Percentiles rank a stretch among this genome's conserved stretches.
Evolutionary conservation across 192 early-diverging fungal genomes (phyloP).

Genomic region (Geranomyces variabilis): DNA sequence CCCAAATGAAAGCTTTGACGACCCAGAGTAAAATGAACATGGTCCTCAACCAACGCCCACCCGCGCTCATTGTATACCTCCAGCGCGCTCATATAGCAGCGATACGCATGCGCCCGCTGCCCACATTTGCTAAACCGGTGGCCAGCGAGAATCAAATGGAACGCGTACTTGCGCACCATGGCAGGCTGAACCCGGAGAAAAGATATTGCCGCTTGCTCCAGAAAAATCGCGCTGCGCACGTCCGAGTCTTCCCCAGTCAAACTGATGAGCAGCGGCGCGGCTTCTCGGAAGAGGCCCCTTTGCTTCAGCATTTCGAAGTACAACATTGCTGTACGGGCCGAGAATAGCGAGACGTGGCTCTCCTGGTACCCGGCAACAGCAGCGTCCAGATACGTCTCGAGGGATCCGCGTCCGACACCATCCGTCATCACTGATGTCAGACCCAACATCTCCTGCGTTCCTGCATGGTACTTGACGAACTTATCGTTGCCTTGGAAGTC

Average conservation of each 20-base stretch:
- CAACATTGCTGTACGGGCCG: conserved; percentile 72
- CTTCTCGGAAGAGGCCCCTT: conserved; percentile 68
- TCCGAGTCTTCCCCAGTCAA: conserved; percentile 83
- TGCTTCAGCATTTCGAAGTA: conserved; percentile 83
- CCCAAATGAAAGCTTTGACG: conserved; percentile 77
- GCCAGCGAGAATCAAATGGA: conserved; percentile 86
- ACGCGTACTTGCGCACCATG: conserved; percentile 83
- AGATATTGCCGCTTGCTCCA: conserved; percentile 89
- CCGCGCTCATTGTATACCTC: conserved; percentile 58
- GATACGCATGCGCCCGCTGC: conserved; percentile 75
- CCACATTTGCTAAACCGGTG: conserved; percentile 78
- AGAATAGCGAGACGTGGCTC: conserved; percentile 62
- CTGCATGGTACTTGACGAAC: conserved; percentile 49
- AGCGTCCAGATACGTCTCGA: conserved; percentile 37
- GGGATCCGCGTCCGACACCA: conserved; percentile 11
- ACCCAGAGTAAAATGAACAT: conserved; percentile 87
- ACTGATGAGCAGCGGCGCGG: conserved; percentile 58
- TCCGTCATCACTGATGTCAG: conserved; percentile 71
- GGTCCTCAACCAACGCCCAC: conserved; percentile 85
- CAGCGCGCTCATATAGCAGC: conserved; percentile 73
- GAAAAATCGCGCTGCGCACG: conserved; percentile 73
- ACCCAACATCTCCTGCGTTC: conserved; percentile 84
- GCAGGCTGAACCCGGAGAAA: conserved; percentile 68
- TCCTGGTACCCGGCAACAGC: conserved; percentile 72
- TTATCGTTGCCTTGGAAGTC: conserved; percentile 76